Evolutionary conservation across 148 eudicot genomes (phyloP), one percentile per base, ranked within the genome.

Genomic region (Limonium bicolor): DNA sequence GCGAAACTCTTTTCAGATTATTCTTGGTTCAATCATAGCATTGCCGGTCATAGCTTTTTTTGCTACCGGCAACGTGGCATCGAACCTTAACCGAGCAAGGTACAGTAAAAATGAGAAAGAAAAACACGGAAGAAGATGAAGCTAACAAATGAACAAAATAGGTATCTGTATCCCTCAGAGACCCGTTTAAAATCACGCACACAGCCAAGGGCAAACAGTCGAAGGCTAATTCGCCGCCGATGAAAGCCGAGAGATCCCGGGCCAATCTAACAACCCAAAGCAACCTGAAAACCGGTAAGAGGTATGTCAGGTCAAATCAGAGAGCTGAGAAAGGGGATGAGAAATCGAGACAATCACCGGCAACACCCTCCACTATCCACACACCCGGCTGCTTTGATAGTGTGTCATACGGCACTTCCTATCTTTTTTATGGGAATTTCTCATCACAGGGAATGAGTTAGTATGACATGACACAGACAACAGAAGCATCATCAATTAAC

Each of bases 351-450:
- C 29, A 48, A 35, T 44, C 45, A 41, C 7, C 28, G 7, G 26
- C 42, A 12, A 4, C n/a, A n/a, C n/a, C n/a, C n/a, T n/a, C n/a
- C n/a, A n/a, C n/a, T 33, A 32, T 18, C 46, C 36, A 58, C 28
- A 18, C 7, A 17, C 4, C 4, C 36, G 46, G 64, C 63, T 50
- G 71, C 36, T 54, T 59, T 45, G 53, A 49, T 56, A 8, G 37
- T 58, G 82, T 79, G 87, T 79, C 87, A 79, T 68, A 79, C 87
- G 87, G 87, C 87, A 79, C 87, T 79, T 79, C 87, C 87, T 79
- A 79, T 79, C 70, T 68, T 60, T 54, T n/a, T n/a, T n/a, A n/a
- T n/a, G n/a, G n/a, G n/a, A n/a, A n/a, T n/a, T n/a, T n/a, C n/a
- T n/a, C n/a, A n/a, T n/a, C n/a, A n/a, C n/a, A n/a, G n/a, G n/a